Base-by-base conservation (phyloP, 2,329 filamentous ascomycete genomes). In the Penicillium frequentans region DNA sequence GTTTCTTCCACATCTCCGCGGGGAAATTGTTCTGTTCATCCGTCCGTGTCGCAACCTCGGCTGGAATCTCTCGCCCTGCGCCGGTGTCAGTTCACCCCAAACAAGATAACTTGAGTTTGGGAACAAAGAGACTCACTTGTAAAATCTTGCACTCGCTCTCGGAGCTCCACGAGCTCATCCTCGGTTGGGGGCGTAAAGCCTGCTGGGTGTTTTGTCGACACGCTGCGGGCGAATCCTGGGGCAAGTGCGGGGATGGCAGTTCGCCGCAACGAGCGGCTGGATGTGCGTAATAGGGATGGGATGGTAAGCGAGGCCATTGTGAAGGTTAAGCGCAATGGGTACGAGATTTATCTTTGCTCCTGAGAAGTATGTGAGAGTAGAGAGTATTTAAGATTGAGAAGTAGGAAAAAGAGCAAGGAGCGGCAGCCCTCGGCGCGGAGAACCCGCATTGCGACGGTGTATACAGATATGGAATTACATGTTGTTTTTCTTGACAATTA, bases 11-110 rank as follows among this genome's bases (percentile, higher is more conserved):
- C 89, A 99, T 93, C 7, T 89, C 86, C 50, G 86, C 83, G 3
- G 95, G 95, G 74, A 99, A 99, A 49, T 86, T 86, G 82, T 98
- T 98, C 70, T 82, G 82, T 70, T 85, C 84, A 78, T 99, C 93
- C n/a, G 92, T 96, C 55, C 81, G 80, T 11, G 90, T 84, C 1
- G 93, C 95, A 14, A 97, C 79, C 63, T 92, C 88, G 72, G 91
- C 90, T 21, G 91, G 79, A 56, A 98, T 93, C 75, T 97, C 92
- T 68, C 93, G 86, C 58, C 90, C 86, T 81, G 50, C 16, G 56
- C 39, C 33, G 21, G 37, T 6, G 50, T 60, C 24, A 65, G 37
- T 39, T 49, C 24, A 52, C n/a, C 11, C 16, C 29, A 23, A 42
- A 48, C 5, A 5, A 3, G 8, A 39, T 4, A 5, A 39, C 3